Percentiles rank a stretch among this genome's conserved stretches.
Conservation (phyloP, 768 basidiomycete genomes). For the Gyrodon lividus region DNA sequence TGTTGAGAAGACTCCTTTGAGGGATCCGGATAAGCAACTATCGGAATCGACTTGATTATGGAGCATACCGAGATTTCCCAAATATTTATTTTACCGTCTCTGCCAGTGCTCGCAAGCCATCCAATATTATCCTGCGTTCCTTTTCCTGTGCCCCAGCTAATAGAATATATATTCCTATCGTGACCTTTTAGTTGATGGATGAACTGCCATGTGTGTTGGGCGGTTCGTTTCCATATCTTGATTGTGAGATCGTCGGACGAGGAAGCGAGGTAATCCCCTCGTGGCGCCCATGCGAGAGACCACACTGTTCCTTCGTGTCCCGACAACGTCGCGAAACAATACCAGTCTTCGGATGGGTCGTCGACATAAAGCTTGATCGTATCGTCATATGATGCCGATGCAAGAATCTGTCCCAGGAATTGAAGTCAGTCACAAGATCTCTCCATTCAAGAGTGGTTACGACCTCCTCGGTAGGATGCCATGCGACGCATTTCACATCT, state of each 20-base stretch:
- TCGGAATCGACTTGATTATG: background rate
- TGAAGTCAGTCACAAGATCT: constrained; percentile 8
- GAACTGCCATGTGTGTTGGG: constrained; percentile 61
- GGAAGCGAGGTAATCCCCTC: constrained; percentile 79
- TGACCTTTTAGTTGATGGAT: constrained; percentile 62
- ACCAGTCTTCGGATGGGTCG: constrained; percentile 95
- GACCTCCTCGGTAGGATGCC: constrained; percentile 96
- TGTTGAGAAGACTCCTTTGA: constrained; percentile 18
- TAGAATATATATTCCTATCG: constrained; percentile 74
- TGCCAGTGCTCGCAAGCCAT: constrained; percentile 81
- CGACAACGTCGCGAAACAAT: constrained; percentile 74
- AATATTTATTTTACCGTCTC: constrained; percentile 81
- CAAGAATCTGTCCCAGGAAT: constrained; percentile 68
- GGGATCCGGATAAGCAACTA: background rate
- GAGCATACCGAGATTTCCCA: constrained; percentile 69
- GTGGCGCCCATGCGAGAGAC: constrained; percentile 80
- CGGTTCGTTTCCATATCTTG: constrained; percentile 76
- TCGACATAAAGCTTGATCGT: constrained; percentile 92
- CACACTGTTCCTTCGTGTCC: constrained; percentile 91
- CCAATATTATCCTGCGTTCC: constrained; percentile 49
- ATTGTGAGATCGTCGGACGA: constrained; percentile 85
- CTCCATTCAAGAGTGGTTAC: constrained; percentile 12
- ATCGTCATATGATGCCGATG: constrained; percentile 96
- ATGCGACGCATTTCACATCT: constrained; percentile 92
- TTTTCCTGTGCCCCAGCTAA: constrained; percentile 63